A percentile compares a stretch with the other conserved stretches of the same genome.
Conservation (phyloP, 2,329 filamentous ascomycete species). For the Helicocarpus griseus region DNA sequence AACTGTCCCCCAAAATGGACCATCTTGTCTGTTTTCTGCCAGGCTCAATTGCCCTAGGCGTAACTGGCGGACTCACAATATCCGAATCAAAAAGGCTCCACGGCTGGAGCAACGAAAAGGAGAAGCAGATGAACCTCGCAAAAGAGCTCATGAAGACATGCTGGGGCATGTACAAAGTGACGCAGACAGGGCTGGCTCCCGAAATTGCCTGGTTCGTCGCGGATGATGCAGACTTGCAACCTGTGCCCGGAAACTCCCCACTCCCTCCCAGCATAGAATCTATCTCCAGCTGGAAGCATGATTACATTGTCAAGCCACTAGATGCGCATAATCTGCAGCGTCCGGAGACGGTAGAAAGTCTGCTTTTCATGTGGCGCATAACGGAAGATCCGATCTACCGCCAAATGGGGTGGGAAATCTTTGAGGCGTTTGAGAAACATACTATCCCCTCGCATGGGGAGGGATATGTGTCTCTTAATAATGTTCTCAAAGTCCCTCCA, state of each 20-base stretch:
- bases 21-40: constrained; percentile 97
- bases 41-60: constrained; percentile 83
- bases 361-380: constrained; percentile 98
- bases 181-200: constrained; percentile 79
- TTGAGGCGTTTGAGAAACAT: constrained; percentile 79
- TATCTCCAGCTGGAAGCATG: constrained; percentile 54
- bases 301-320: constrained; percentile 69
- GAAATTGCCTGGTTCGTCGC: constrained; percentile 91
- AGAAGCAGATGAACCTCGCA: constrained; percentile 78
- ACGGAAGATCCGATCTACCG: constrained; percentile 82
- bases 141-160: constrained; percentile 92
- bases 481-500: constrained; percentile 65
- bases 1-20: constrained; percentile 85
- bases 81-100: constrained; percentile 61
- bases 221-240: constrained; percentile 31
- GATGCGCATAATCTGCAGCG: constrained; percentile 90
- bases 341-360: constrained; percentile 85
- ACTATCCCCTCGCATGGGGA: constrained; percentile 39
- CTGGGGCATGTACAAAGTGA: constrained; percentile 94
- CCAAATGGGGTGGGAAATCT: constrained; percentile 99
- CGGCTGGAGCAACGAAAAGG: constrained; percentile 67
- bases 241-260: constrained; percentile 25
- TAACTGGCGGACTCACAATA: constrained; percentile 68
- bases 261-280: constrained; percentile 15
- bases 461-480: constrained; percentile 71